These are phyloP conservation scores for Nemania diffusa DNA, from an alignment of 2,329 filamentous ascomycete species.

Conservation along the genomic window DNA sequence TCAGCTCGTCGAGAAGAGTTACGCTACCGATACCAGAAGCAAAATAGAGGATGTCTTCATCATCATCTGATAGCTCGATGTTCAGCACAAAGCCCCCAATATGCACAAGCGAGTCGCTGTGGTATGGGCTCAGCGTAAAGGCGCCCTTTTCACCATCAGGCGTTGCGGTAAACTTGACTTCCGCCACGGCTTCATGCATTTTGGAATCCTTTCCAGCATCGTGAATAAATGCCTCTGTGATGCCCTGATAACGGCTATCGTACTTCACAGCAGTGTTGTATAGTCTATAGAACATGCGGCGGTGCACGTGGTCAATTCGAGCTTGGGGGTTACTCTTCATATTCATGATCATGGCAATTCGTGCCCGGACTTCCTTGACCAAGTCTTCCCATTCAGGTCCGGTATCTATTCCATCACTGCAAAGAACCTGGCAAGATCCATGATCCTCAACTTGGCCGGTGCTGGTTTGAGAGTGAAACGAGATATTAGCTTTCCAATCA, in stretches of 20 bases:
- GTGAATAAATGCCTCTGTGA: conserved; percentile 34
- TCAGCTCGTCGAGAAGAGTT: conserved; percentile 31
- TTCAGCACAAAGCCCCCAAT: conserved; percentile 39
- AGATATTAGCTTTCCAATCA: conserved; percentile 22
- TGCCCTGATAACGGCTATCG: conserved; percentile 34
- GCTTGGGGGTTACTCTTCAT: background rate
- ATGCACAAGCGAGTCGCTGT: conserved; percentile 40
- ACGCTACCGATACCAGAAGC: conserved; percentile 39
- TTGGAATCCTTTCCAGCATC: conserved; percentile 4
- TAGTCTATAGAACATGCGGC: conserved; percentile 41
- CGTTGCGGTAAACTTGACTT: conserved; percentile 34
- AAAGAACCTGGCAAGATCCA: conserved; percentile 27
- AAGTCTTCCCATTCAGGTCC: background rate
- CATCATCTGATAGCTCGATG: conserved; percentile 25
- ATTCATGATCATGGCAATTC: conserved; percentile 7
- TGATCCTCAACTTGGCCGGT: conserved; percentile 23
- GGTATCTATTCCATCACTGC: background rate
- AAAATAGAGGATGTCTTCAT: conserved; percentile 34
- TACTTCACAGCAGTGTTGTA: conserved; percentile 42
- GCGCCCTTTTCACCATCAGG: conserved; percentile 24
- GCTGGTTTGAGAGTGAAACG: conserved; percentile 21
- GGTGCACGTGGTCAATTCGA: conserved; percentile 19
- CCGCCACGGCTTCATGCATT: conserved; percentile 34
- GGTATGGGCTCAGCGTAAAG: conserved; percentile 37
- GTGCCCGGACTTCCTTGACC: background rate